Evolutionary conservation across 148 eudicot species (phyloP), one percentile per base, ranked within the genome.

Genomic region (Chenopodium quinoa): DNA sequence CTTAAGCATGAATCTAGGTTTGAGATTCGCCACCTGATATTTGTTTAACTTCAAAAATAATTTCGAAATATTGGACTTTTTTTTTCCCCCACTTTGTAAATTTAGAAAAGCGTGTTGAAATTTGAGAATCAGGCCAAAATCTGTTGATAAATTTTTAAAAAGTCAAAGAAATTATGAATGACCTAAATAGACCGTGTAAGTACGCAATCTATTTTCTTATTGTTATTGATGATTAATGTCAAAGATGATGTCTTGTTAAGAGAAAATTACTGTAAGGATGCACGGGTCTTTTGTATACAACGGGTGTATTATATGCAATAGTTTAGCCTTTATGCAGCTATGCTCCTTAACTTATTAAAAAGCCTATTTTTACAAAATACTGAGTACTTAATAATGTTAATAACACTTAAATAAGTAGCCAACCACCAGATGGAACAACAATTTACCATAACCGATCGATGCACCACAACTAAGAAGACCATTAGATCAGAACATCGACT

Each of bases 381-480:
- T 10, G 27, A 65, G 9, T 65, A 65, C 12, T 40, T 40, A 40
- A 40, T 40, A 40, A 40, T 32, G 47, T 70, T 12, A 19, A 6
- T 17, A 1, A 70, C 23, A 37, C 23, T 13, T 70, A 9, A 66
- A 27, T 23, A 23, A 0, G 14, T 31, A 27, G 73, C 46, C 47
- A 68, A 23, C 20, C 6, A n/a, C 48, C 63, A 27, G 65, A 54
- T 8, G 32, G 46, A 7, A 37, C 62, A 17, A 23, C 31, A 58
- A 37, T 25, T 65, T 82, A 56, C 60, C 13, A 27, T 40, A 40
- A 40, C 34, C 73, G 37, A 6, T 23, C 34, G 17, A n/a, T 37
- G 46, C 40, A 79, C 46, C 60, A 52, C 81, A 87, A 85, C n/a
- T 23, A 71, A 81, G 78, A 73, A 70, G 13, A 40, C 44, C 44